Conservation (phyloP, 2,329 filamentous ascomycete species). For the Coniella vitis region DNA sequence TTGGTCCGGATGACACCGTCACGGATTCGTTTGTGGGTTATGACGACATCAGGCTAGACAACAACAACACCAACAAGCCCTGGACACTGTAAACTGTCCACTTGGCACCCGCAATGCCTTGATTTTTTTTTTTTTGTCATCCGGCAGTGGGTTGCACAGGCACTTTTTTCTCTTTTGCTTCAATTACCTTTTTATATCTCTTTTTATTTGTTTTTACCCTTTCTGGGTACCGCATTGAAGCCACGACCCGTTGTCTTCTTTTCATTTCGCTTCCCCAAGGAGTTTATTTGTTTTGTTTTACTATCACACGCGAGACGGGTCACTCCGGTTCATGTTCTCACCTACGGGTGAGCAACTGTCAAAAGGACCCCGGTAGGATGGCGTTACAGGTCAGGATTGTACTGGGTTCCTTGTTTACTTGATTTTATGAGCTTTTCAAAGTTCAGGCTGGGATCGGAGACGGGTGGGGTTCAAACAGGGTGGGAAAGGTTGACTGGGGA, state of each 20-base stretch:
- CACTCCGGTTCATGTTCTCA: not conserved
- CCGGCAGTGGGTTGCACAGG: not conserved
- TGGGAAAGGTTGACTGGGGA: not conserved
- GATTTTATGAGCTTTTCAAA: no score
- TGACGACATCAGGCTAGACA: constrained; percentile 3
- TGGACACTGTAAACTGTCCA: not conserved
- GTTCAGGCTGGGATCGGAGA: no score
- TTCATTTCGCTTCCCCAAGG: not conserved
- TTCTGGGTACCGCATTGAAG: not conserved
- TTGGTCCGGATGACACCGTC: not conserved
- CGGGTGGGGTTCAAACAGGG: not conserved
- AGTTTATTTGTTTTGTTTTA: not conserved
- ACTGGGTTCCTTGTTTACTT: not conserved
- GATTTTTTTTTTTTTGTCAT: no score
- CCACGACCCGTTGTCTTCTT: not conserved
- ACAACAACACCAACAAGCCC: not conserved
- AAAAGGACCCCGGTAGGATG: constrained; percentile 3
- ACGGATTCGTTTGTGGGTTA: constrained; percentile 5
- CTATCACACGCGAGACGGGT: not conserved
- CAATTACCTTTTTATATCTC: not conserved
- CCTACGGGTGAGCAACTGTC: not conserved
- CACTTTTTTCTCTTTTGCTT: not conserved
- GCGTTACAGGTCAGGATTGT: not conserved
- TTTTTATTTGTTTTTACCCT: not conserved
- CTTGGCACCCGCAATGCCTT: not conserved